Base-by-base conservation (phyloP, 192 early-diverging fungal genomes). In the Dispira simplex region DNA sequence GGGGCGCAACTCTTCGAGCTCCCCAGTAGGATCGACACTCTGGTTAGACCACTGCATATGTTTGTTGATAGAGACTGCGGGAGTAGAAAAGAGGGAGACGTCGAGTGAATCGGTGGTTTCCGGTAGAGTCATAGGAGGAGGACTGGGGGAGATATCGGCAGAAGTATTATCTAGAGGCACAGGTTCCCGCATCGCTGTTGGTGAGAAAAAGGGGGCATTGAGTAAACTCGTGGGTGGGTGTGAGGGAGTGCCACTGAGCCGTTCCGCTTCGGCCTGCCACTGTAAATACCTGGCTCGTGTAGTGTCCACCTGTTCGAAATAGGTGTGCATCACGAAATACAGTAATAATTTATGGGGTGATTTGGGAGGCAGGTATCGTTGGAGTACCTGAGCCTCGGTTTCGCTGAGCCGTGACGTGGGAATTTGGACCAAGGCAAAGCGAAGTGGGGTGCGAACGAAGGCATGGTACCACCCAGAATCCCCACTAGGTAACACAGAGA, bases 241-340 rank as follows among this genome's bases (percentile, higher is more conserved):
- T 54, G 66, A 12, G 69, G 64, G 16, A 47, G 66, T 16, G 66
- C 44, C 13, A 72, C 68, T 16, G 68, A 64, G 51, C 65, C 67
- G 66, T 74, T 77, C 55, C 68, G 73, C 54, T 71, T 47, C 4
- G 70, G 69, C 3, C 72, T 77, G 16, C 72, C 56, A 53, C 70
- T 58, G 39, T 70, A 71, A 8, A 70, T 70, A 63, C 73, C 55
- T 44, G 68, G 70, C 69, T 70, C 71, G 20, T 67, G 18, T 14
- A 12, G 28, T 65, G 51, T 77, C 72, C 28, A 72, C 76, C 67
- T 77, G 72, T 66, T 77, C 70, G 45, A 77, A 77, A 57, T 72
- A 77, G 54, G 73, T 60, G 26, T 72, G 67, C 44, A 77, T 57
- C 11, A 72, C 76, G 32, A 74, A 72, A 60, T 72, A 77, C 13